A percentile compares a stretch with the other conserved stretches of the same genome.
These are phyloP conservation scores for Madurella mycetomatis DNA, from an alignment of 2,329 filamentous ascomycete species.

Conservation along the genomic window DNA sequence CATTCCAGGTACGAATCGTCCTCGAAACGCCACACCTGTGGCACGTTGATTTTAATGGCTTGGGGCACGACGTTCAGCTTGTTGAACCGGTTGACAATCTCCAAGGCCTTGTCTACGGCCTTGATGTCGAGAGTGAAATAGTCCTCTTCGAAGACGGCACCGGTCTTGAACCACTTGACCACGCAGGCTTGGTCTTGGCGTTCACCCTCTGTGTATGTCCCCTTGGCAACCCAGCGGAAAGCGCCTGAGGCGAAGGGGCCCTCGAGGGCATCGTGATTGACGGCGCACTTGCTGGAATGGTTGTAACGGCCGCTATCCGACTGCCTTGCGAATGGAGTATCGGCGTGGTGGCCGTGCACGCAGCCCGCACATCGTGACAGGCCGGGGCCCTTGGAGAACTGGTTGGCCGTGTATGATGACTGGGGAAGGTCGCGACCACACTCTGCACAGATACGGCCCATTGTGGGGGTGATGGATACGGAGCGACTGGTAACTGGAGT, in stretches of 20 bases:
- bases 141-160: constrained; percentile 30
- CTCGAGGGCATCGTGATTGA: constrained; percentile 5
- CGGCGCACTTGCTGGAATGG: neutral
- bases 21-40: constrained; percentile 31
- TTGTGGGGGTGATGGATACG: neutral
- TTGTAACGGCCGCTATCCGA: constrained; percentile 29
- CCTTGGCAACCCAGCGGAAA: constrained; percentile 30
- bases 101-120: constrained; percentile 32
- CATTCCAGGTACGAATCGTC: neutral
- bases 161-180: constrained; percentile 38
- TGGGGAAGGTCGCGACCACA: constrained; percentile 27
- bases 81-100: constrained; percentile 36
- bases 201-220: constrained; percentile 29
- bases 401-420: constrained; percentile 28
- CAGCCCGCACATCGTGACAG: constrained; percentile 26
- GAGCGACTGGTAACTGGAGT: too few relatives aligned
- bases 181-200: constrained; percentile 34
- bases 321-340: constrained; percentile 6
- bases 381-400: constrained; percentile 24
- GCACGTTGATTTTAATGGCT: constrained; percentile 34
- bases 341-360: constrained; percentile 17
- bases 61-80: constrained; percentile 29
- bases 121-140: constrained; percentile 38
- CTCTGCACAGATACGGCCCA: constrained; percentile 21
- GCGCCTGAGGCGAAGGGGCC: constrained; percentile 26